These are phyloP conservation scores for Backusella macrospora DNA, from an alignment of 192 early-diverging fungal genomes.

Conservation along the genomic window DNA sequence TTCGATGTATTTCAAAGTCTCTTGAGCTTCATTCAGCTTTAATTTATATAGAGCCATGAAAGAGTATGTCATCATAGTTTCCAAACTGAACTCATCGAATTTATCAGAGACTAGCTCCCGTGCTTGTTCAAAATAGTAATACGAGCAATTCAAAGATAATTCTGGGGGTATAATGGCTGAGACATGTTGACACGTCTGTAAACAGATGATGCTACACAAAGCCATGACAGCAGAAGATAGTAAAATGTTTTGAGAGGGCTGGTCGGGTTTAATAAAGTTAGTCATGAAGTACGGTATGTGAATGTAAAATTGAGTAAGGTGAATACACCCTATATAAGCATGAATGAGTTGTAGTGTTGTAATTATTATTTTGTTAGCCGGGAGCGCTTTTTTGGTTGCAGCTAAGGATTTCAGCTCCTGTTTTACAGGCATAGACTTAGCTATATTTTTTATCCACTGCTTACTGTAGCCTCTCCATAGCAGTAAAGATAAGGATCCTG, in stretches of 20 bases:
- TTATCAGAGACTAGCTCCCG: not conserved
- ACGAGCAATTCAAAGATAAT: not conserved
- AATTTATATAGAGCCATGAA: not conserved
- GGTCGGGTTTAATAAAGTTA: not conserved
- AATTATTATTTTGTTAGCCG: not conserved
- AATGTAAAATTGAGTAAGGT: not conserved
- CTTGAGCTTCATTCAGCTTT: not conserved
- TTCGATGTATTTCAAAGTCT: not conserved
- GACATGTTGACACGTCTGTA: not conserved
- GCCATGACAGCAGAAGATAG: not conserved
- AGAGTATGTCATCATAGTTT: not conserved
- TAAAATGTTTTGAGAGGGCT: not conserved
- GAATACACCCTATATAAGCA: not conserved
- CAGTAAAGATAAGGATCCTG: not conserved
- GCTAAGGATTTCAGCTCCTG: not conserved
- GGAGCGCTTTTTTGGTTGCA: not conserved
- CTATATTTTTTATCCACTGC: not conserved
- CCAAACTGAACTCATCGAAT: not conserved
- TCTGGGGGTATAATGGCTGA: not conserved
- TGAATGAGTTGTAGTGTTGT: not conserved
- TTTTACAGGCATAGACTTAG: not conserved
- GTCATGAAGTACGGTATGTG: slow-evolving; percentile 20
- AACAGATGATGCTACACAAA: not conserved
- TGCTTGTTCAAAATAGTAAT: not conserved
- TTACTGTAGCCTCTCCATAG: not conserved